Base-by-base conservation (phyloP, 2,329 filamentous ascomycete species). In the Sporothrix globosa region DNA sequence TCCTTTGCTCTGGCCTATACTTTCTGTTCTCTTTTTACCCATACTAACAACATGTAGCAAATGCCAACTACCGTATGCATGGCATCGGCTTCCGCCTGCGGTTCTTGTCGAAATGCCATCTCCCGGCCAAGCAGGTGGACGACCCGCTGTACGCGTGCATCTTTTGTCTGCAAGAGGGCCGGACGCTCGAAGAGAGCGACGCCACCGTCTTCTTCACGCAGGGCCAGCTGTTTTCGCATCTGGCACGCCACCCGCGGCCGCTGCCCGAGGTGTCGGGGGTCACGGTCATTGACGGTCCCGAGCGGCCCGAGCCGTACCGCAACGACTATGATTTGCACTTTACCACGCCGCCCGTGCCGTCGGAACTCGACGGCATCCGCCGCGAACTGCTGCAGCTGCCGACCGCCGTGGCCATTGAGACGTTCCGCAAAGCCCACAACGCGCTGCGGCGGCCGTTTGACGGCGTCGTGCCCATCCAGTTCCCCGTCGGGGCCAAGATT, bases 271-370 rank as follows among this genome's bases (percentile, higher is more conserved):
- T 88, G 0, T 76, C 81, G 0, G 85, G 85, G 1, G 71, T 88
- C 27, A 82, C 79, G 0, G 82, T 87, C 0, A 77, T 88, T 10
- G 83, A 87, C 77, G 78, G 14, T 5, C 72, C 76, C 0, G 79
- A 82, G 17, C 73, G 85, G 1, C 83, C 83, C 1, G 73, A 75
- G 0, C 70, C 80, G 6, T 73, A 80, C 13, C 78, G 76, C 67
- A 84, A 87, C 74, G 82, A 87, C 76, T 87, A 84, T 67, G 86
- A 88, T 72, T 76, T 88, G 9, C 82, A 86, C 73, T 82, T 88
- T 63, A 78, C 78, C 48, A 73, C 78, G 6, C 79, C 83, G 2
- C 79, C 82, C 0, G 76, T 76, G 30, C 71, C 77, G 5, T 84
- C 85, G 2, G 80, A 82, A 2, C 80, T 83, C 70, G 75, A 79